These are phyloP conservation scores for Cordyceps cateniannulata DNA, from an alignment of 2,329 filamentous ascomycete genomes.

Conservation along the genomic window DNA sequence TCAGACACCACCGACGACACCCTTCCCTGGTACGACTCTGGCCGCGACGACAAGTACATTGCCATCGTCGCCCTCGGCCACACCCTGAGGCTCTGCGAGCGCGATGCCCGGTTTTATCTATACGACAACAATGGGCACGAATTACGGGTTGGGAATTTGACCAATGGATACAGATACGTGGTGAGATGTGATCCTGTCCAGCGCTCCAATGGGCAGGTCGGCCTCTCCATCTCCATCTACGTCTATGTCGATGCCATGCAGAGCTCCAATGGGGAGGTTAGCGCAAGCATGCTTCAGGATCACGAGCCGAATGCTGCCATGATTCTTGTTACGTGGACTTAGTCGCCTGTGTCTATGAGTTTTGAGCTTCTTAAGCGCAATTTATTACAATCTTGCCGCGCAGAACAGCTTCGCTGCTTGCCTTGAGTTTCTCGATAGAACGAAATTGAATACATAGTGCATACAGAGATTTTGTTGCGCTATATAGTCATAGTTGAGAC, in stretches of 20 bases:
- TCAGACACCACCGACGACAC: background rate
- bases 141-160: background rate
- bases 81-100: background rate
- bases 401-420: background rate
- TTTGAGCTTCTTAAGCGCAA: background rate
- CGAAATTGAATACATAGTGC: background rate
- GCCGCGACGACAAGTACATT: background rate
- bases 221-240: background rate
- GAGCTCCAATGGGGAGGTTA: background rate
- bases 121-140: background rate
- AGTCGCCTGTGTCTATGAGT: background rate
- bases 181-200: background rate
- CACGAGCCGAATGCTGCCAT: background rate
- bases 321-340: background rate
- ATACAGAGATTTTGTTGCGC: background rate
- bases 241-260: background rate
- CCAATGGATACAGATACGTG: background rate
- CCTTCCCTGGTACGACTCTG: background rate
- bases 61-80: background rate
- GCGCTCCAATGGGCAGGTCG: background rate
- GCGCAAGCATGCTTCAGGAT: background rate
- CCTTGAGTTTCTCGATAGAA: background rate
- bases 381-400: background rate
- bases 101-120: background rate
- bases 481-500: no score